Evolutionary conservation across 2,329 filamentous ascomycete species (phyloP).

Genomic region (Chaetoscypha palmicola): DNA sequence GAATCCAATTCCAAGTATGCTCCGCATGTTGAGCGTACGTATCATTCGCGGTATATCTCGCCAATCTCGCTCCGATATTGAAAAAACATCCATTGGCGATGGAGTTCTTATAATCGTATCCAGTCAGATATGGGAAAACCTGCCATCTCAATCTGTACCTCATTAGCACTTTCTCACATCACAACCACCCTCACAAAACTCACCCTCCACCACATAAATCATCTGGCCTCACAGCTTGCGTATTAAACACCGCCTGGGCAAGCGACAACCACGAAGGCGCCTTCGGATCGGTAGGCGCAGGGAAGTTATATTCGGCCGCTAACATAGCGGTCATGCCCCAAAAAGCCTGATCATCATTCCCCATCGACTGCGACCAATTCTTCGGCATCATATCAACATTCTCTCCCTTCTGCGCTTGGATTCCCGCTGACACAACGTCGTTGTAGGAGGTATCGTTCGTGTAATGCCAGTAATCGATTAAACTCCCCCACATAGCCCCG

Average conservation of each 20-base stretch:
- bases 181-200: slow-evolving; percentile 16
- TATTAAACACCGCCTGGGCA: slow-evolving; percentile 73
- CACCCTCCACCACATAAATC: slow-evolving; percentile 59
- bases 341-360: slow-evolving; percentile 47
- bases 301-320: slow-evolving; percentile 70
- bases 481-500: slow-evolving; percentile 33
- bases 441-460: slow-evolving; percentile 54
- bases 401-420: slow-evolving; percentile 52
- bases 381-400: slow-evolving; percentile 51
- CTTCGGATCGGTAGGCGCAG: slow-evolving; percentile 50
- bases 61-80: slow-evolving; percentile 63
- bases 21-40: slow-evolving; percentile 74
- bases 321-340: slow-evolving; percentile 79
- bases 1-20: slow-evolving; percentile 62
- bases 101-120: slow-evolving; percentile 59
- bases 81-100: slow-evolving; percentile 66
- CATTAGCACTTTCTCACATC: not conserved
- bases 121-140: slow-evolving; percentile 61
- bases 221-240: slow-evolving; percentile 67
- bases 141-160: slow-evolving; percentile 62
- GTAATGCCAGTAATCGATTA: slow-evolving; percentile 39
- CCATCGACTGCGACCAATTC: slow-evolving; percentile 34
- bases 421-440: slow-evolving; percentile 43
- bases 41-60: slow-evolving; percentile 69
- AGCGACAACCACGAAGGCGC: slow-evolving; percentile 71